These are phyloP conservation scores for Sclerotinia trifoliorum DNA, from an alignment of 2,329 filamentous ascomycete genomes.

Conservation along the genomic window DNA sequence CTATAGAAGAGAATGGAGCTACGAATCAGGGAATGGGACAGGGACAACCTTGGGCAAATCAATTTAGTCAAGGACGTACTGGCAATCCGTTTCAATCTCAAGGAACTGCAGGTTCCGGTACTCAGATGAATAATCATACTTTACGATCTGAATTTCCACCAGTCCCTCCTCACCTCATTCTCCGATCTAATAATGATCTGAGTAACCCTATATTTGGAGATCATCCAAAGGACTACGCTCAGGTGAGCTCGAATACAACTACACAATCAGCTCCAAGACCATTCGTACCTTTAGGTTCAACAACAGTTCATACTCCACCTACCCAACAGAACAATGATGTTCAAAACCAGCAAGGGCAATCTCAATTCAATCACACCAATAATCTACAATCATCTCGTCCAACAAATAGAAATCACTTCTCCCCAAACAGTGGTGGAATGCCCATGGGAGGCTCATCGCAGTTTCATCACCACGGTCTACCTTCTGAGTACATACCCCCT, in stretches of 20 bases:
- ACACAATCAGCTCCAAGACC: background rate
- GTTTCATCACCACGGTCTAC: background rate
- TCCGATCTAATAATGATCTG: background rate
- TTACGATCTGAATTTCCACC: background rate
- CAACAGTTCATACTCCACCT: background rate
- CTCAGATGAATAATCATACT: background rate
- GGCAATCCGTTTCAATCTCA: background rate
- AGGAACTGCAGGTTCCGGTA: background rate
- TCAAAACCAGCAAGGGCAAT: background rate
- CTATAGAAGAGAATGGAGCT: background rate
- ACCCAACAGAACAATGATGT: background rate
- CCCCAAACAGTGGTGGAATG: background rate
- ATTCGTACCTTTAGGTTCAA: background rate
- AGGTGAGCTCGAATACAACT: background rate
- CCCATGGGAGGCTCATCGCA: background rate
- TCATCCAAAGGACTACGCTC: background rate
- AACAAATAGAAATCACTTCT: background rate
- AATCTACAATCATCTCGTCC: background rate
- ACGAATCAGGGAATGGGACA: background rate
- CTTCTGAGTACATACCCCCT: slow-evolving; percentile 5
- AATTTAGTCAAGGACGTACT: background rate
- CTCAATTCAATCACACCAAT: background rate
- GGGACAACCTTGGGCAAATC: background rate
- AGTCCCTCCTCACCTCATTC: background rate
- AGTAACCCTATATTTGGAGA: background rate